These are phyloP conservation scores for Lactarius pseudohatsudake DNA, from an alignment of 768 basidiomycete species.

Conservation along the genomic window DNA sequence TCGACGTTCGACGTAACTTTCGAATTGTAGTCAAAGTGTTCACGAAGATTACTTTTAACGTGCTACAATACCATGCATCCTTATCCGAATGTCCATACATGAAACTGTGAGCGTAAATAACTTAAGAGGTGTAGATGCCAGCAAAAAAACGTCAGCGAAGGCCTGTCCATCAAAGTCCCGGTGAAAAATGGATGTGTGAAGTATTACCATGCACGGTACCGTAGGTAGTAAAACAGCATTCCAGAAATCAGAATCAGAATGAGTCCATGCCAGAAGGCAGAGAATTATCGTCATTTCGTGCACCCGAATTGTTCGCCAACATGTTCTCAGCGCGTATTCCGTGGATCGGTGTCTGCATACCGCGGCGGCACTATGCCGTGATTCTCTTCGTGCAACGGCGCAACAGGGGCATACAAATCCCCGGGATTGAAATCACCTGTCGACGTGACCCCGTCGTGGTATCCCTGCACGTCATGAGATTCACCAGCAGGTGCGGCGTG, in stretches of 20 bases:
- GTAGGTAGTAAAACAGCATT: neutral
- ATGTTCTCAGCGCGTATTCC: slow-evolving; percentile 3
- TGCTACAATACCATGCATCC: neutral
- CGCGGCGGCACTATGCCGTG: neutral
- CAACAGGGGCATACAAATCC: neutral
- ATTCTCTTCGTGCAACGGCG: neutral
- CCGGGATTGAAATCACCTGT: neutral
- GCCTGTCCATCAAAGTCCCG: neutral
- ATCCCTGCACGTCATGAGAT: slow-evolving; percentile 6
- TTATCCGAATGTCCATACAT: neutral
- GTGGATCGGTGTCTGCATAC: slow-evolving; percentile 7
- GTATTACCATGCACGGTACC: neutral
- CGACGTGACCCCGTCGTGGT: neutral
- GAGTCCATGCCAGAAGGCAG: neutral
- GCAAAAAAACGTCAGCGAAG: neutral
- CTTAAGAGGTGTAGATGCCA: neutral
- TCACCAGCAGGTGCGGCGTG: slow-evolving; percentile 21
- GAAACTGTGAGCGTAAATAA: neutral
- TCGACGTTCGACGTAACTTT: too few species aligned
- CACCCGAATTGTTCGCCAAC: neutral
- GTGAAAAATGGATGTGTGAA: neutral
- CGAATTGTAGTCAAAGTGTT: too few species aligned
- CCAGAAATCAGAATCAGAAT: neutral
- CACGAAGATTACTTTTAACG: neutral
- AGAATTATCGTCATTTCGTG: neutral